phyloP scores from a whole-genome alignment of 371 early-diverging fungal genomes.

The Syncephalastrum sp. region DNA sequence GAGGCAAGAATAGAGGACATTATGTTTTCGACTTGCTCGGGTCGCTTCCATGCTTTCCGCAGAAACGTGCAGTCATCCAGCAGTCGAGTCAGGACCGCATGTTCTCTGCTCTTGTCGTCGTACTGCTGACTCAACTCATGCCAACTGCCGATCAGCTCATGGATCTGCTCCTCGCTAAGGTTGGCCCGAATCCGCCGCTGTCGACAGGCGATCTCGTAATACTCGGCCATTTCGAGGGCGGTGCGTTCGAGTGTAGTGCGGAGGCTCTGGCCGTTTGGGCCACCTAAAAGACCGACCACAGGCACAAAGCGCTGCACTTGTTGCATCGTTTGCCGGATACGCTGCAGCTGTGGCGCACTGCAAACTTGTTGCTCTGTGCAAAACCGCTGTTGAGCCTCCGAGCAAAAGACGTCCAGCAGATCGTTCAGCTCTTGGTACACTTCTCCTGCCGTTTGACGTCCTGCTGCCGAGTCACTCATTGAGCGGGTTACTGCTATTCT shows the following conservation, averaged over 20 bases:
- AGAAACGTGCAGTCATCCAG: slow-evolving; percentile 13
- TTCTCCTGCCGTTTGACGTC: slow-evolving; percentile 12
- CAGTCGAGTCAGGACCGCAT: slow-evolving; percentile 12
- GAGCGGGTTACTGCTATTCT: neutral
- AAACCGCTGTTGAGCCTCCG: slow-evolving; percentile 21
- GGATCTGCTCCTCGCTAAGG: slow-evolving; percentile 9
- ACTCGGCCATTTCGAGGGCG: slow-evolving; percentile 15
- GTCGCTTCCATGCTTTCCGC: slow-evolving; percentile 20
- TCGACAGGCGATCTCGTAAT: slow-evolving; percentile 12
- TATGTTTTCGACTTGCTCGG: slow-evolving; percentile 20
- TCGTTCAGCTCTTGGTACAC: slow-evolving; percentile 20
- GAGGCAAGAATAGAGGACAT: slow-evolving; percentile 21
- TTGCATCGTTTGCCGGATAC: slow-evolving; percentile 20
- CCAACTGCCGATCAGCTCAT: slow-evolving; percentile 27
- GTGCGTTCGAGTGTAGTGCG: slow-evolving; percentile 14
- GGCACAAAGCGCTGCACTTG: slow-evolving; percentile 17
- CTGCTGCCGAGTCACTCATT: slow-evolving; percentile 3
- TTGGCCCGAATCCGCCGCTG: slow-evolving; percentile 15
- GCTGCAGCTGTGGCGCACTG: slow-evolving; percentile 16
- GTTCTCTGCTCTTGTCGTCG: slow-evolving; percentile 32
- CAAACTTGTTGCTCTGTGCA: slow-evolving; percentile 18
- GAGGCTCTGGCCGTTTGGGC: slow-evolving; percentile 9
- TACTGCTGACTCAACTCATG: slow-evolving; percentile 21
- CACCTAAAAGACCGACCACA: slow-evolving; percentile 9
- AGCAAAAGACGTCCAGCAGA: slow-evolving; percentile 13